These are phyloP conservation scores for Spathaspora arborariae DNA, from an alignment of 805 yeast species.

Conservation along the genomic window DNA sequence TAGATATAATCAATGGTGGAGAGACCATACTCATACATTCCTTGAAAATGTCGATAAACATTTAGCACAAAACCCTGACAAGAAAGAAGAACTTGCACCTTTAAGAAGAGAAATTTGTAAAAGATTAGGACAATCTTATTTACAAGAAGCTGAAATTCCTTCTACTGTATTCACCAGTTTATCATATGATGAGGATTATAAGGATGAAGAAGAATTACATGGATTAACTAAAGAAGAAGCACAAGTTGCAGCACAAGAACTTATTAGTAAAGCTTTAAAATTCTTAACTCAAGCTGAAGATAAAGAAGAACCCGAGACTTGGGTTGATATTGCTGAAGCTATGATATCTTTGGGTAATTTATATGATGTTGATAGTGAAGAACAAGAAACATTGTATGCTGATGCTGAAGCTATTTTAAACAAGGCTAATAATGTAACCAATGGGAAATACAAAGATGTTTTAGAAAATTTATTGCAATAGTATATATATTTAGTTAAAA, in stretches of 20 bases:
- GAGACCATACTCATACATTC: slow-evolving; percentile 37
- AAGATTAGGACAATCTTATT: slow-evolving; percentile 57
- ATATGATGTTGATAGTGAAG: slow-evolving; percentile 56
- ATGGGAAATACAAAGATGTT: slow-evolving; percentile 67
- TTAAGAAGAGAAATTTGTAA: slow-evolving; percentile 41
- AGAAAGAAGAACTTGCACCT: slow-evolving; percentile 3
- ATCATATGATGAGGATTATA: slow-evolving; percentile 51
- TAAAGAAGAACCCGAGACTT: slow-evolving; percentile 71
- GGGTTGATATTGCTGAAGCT: slow-evolving; percentile 87
- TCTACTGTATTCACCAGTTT: slow-evolving; percentile 51
- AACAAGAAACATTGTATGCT: slow-evolving; percentile 63
- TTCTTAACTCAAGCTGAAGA: slow-evolving; percentile 58
- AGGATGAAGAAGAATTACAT: slow-evolving; percentile 22
- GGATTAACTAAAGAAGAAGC: slow-evolving; percentile 42
- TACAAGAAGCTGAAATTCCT: slow-evolving; percentile 64
- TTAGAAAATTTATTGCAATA: slow-evolving; percentile 45
- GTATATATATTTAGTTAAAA: background rate
- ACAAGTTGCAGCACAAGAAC: slow-evolving; percentile 44
- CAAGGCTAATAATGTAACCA: slow-evolving; percentile 76
- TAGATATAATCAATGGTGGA: slow-evolving; percentile 54
- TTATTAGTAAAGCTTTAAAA: slow-evolving; percentile 51
- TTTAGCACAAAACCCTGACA: slow-evolving; percentile 3
- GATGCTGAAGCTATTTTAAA: slow-evolving; percentile 66
- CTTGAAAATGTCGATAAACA: slow-evolving; percentile 27
- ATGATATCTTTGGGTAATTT: slow-evolving; percentile 75